Conservation (phyloP, 2,329 filamentous ascomycete species). For the Penicillium hesseltinei region DNA sequence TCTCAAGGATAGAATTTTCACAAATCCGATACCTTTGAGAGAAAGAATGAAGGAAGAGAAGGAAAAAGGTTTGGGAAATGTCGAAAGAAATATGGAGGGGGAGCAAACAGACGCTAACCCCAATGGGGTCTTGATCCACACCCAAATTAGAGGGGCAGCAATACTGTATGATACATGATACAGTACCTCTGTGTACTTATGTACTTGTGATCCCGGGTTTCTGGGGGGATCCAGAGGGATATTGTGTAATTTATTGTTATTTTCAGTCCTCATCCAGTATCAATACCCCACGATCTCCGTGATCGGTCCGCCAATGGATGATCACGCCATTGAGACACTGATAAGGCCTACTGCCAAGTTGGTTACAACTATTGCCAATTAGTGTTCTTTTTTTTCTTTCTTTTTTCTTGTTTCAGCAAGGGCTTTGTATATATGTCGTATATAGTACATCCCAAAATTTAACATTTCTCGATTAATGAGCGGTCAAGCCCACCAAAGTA, state of each 20-base stretch:
- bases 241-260: slow-evolving; percentile 4
- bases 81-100: slow-evolving; percentile 8
- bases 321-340: slow-evolving; percentile 11
- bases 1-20: slow-evolving; percentile 20
- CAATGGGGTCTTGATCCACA: neutral
- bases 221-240: neutral
- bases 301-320: slow-evolving; percentile 3
- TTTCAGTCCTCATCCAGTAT: neutral
- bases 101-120: slow-evolving; percentile 24
- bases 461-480: neutral
- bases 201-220: neutral
- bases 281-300: slow-evolving; percentile 7
- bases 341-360: neutral
- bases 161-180: slow-evolving; percentile 1
- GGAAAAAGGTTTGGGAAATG: slow-evolving; percentile 7
- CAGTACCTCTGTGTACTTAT: neutral
- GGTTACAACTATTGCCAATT: neutral
- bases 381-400: neutral
- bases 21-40: slow-evolving; percentile 28
- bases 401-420: neutral
- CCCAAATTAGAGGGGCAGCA: slow-evolving; percentile 1
- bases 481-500: neutral
- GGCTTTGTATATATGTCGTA: neutral
- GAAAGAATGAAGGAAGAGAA: slow-evolving; percentile 16
- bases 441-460: neutral